Evolutionary conservation across 164 flowering plant genomes (phyloP).

Genomic region (Santalum album): DNA sequence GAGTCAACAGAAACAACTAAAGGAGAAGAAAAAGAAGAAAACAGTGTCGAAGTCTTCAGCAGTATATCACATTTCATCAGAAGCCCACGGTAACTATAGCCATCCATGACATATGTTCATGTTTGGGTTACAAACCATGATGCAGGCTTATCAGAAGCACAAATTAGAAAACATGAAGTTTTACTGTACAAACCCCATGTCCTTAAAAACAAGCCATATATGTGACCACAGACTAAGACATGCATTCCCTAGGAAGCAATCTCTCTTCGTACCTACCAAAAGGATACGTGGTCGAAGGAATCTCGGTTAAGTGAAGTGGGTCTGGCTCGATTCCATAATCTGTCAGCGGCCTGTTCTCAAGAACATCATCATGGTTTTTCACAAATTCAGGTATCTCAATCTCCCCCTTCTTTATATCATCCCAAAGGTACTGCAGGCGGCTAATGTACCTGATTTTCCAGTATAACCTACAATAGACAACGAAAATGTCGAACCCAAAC

Average conservation of each 20-base stretch:
- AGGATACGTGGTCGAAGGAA: constrained; percentile 31
- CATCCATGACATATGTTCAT: too few species aligned
- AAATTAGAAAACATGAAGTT: not conserved
- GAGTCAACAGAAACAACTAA: too few species aligned
- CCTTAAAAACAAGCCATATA: too few species aligned
- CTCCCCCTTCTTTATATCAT: constrained; percentile 71
- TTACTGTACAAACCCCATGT: not conserved
- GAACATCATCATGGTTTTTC: constrained; percentile 60
- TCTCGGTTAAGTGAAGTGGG: constrained; percentile 40
- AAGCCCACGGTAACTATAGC: too few species aligned
- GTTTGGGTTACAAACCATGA: not conserved
- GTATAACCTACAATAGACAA: not conserved
- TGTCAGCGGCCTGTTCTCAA: constrained; percentile 63
- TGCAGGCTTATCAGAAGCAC: not conserved
- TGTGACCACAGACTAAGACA: not conserved
- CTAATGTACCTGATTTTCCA: constrained; percentile 50
- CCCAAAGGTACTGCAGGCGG: constrained; percentile 93
- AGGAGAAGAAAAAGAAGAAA: too few species aligned
- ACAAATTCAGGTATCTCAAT: constrained; percentile 57
- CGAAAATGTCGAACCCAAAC: not conserved
- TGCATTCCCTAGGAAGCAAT: not conserved
- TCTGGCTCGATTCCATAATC: not conserved
- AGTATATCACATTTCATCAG: too few species aligned
- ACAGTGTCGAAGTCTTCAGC: too few species aligned
- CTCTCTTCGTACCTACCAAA: constrained; percentile 45